These are phyloP conservation scores for Ilex paraguariensis DNA, from an alignment of 305 asterid genomes.

Conservation along the genomic window DNA sequence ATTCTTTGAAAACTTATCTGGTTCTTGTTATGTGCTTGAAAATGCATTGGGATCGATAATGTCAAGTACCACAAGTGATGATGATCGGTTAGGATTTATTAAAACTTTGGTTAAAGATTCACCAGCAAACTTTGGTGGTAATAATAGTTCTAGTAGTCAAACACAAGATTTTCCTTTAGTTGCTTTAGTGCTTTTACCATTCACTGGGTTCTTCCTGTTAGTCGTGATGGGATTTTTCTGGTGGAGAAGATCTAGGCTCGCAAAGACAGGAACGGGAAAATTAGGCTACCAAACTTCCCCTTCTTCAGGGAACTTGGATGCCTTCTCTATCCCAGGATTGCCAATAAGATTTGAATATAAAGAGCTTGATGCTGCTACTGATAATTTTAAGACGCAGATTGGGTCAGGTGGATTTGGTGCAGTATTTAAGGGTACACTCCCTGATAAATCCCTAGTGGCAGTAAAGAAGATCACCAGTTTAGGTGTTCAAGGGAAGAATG, in stretches of 20 bases:
- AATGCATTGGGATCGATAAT: constrained; percentile 47
- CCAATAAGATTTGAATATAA: constrained; percentile 51
- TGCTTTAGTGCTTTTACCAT: constrained; percentile 50
- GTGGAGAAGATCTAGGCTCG: constrained; percentile 29
- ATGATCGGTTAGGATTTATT: constrained; percentile 39
- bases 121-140: constrained; percentile 10
- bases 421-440: constrained; percentile 59
- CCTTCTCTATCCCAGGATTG: constrained; percentile 55
- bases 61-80: constrained; percentile 7
- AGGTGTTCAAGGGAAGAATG: constrained; percentile 59
- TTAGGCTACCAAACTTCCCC: constrained; percentile 16
- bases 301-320: constrained; percentile 37
- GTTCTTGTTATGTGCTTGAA: constrained; percentile 47
- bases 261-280: constrained; percentile 20
- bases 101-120: constrained; percentile 21
- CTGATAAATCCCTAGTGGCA: constrained; percentile 55
- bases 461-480: constrained; percentile 76
- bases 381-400: constrained; percentile 42
- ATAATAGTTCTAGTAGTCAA: constrained; percentile 4
- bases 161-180: constrained; percentile 35
- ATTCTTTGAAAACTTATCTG: constrained; percentile 36
- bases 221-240: constrained; percentile 23
- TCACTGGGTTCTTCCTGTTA: constrained; percentile 32
- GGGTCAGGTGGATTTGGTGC: constrained; percentile 92
- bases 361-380: constrained; percentile 53